Conservation (phyloP, 2,329 filamentous ascomycete species). For the Hymenoscyphus infarciens region DNA sequence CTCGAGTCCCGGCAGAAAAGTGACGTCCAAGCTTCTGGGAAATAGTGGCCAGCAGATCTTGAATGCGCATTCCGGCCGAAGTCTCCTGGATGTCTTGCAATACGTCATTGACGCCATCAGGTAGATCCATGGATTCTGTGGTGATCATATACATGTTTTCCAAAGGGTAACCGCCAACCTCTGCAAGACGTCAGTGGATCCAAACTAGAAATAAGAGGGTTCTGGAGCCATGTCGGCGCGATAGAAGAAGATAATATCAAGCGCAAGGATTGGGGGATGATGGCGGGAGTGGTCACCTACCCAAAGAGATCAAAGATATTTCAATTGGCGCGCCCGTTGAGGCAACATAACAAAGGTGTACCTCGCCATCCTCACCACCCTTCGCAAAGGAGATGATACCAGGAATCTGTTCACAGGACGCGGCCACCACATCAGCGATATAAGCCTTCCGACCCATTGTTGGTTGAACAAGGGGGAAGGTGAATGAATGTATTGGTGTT, state of each 20-base stretch:
- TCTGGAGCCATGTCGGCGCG: background rate
- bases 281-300: slow-evolving; percentile 14
- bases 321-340: slow-evolving; percentile 25
- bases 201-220: background rate
- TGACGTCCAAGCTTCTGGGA: slow-evolving; percentile 25
- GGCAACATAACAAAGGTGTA: slow-evolving; percentile 57
- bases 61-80: slow-evolving; percentile 25
- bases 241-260: no score
- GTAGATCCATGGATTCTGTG: slow-evolving; percentile 43
- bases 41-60: slow-evolving; percentile 27
- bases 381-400: slow-evolving; percentile 52
- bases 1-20: slow-evolving; percentile 22
- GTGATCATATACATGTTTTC: slow-evolving; percentile 51
- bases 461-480: slow-evolving; percentile 1
- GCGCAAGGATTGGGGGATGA: background rate
- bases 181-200: slow-evolving; percentile 32
- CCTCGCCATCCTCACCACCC: slow-evolving; percentile 69
- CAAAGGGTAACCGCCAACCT: slow-evolving; percentile 54
- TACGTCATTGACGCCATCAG: slow-evolving; percentile 39
- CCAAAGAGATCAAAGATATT: slow-evolving; percentile 28
- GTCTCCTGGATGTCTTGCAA: slow-evolving; percentile 29
- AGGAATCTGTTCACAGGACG: slow-evolving; percentile 38
- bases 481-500: background rate
- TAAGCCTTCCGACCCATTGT: slow-evolving; percentile 66
- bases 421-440: slow-evolving; percentile 50